Conservation (phyloP, 371 early-diverging fungal species). For the Mortierella sp. region DNA sequence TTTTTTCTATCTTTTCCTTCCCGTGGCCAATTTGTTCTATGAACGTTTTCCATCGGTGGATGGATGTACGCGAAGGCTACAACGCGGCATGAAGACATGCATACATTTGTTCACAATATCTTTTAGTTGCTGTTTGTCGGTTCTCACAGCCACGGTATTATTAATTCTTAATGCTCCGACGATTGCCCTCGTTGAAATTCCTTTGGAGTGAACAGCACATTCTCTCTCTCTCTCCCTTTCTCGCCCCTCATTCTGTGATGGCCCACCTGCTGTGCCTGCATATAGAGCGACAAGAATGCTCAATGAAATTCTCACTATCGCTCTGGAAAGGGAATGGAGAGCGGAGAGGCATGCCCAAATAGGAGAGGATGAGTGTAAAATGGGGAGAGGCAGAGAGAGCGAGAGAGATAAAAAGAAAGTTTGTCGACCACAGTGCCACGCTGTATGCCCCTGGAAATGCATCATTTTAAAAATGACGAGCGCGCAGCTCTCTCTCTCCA, state of each 20-base stretch:
- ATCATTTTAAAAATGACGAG: neutral
- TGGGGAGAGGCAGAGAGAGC: neutral
- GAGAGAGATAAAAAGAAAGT: neutral
- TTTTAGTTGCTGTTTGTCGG: neutral
- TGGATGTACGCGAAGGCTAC: neutral
- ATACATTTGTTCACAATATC: no score
- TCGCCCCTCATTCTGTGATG: neutral
- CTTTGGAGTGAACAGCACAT: slow-evolving; percentile 2
- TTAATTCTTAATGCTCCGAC: neutral
- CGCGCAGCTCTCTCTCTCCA: slow-evolving; percentile 7
- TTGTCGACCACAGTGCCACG: slow-evolving; percentile 7
- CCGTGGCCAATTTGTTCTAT: neutral
- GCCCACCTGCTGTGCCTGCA: neutral
- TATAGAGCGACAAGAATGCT: neutral
- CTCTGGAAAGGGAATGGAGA: neutral
- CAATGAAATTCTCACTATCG: neutral
- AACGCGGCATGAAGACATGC: neutral
- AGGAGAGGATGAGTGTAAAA: neutral
- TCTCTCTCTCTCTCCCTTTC: neutral
- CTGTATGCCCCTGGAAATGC: neutral
- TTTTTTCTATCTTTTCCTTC: neutral
- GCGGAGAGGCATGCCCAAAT: neutral
- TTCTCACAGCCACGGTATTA: slow-evolving; percentile 2
- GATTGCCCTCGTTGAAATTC: neutral
- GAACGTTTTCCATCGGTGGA: neutral